phyloP scores from a whole-genome alignment of 2,329 filamentous ascomycete species.

The Phyllachora maydis region DNA sequence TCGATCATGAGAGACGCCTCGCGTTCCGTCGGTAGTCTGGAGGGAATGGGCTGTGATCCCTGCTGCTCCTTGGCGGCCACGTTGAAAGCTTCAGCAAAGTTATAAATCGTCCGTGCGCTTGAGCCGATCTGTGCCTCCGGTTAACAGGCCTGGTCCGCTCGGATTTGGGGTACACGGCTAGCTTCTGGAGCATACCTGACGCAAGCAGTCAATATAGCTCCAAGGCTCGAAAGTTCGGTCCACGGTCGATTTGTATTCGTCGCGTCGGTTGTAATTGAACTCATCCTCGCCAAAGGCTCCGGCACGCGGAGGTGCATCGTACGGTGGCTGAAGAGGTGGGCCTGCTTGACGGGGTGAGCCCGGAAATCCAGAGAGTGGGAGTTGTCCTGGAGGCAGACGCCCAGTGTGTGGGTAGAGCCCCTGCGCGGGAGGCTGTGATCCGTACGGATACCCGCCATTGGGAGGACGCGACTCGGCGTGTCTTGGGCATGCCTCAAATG shows the following conservation, averaged over 20 bases:
- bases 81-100: conserved; percentile 34
- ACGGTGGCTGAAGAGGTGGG: conserved; percentile 20
- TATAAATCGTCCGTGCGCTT: conserved; percentile 29
- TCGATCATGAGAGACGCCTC: conserved; percentile 33
- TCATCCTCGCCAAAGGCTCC: conserved; percentile 22
- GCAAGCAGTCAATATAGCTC: conserved; percentile 29
- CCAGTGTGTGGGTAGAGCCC: conserved; percentile 17
- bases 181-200: conserved; percentile 23
- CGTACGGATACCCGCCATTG: conserved; percentile 11
- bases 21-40: conserved; percentile 30
- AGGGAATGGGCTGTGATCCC: conserved; percentile 27
- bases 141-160: too few species aligned
- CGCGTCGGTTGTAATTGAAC: conserved; percentile 13
- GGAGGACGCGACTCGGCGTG: too few species aligned
- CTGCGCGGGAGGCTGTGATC: conserved; percentile 15
- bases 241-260: conserved; percentile 20
- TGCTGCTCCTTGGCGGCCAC: conserved; percentile 34
- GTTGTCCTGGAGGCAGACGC: conserved; percentile 23
- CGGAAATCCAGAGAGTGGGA: conserved; percentile 26
- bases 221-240: conserved; percentile 29
- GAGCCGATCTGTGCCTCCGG: conserved; percentile 29
- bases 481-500: too few species aligned
- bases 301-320: conserved; percentile 22
- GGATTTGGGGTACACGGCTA: too few species aligned
- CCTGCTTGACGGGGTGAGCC: conserved; percentile 27